These are phyloP conservation scores for Durusdinium trenchii DNA, from an alignment of 73 alveolate species.

Conservation along the genomic window DNA sequence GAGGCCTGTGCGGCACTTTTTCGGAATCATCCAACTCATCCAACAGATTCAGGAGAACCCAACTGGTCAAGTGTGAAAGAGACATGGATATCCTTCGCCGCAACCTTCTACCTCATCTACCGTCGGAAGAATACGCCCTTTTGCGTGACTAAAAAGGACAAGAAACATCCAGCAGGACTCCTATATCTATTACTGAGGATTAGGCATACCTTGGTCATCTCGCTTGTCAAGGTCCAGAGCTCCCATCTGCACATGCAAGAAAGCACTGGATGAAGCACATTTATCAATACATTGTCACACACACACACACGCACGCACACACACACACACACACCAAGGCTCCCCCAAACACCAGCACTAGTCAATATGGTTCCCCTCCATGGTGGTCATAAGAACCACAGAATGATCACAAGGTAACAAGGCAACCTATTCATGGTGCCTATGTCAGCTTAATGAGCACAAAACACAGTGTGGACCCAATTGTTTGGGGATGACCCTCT, in stretches of 20 bases:
- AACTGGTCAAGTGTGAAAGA: not conserved
- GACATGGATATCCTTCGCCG: not conserved
- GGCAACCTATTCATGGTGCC: too few species aligned
- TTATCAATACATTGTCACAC: not conserved
- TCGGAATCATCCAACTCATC: not conserved
- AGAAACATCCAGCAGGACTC: not conserved
- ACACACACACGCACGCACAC: not conserved
- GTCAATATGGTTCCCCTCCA: not conserved
- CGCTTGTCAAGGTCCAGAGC: not conserved
- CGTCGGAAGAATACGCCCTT: not conserved
- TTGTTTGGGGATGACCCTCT: too few species aligned
- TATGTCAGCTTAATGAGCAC: too few species aligned
- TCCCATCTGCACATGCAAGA: conserved; percentile 3
- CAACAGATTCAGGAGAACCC: not conserved
- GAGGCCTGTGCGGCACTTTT: conserved; percentile 28
- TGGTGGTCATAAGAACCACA: not conserved
- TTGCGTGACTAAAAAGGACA: not conserved
- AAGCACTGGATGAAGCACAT: not conserved
- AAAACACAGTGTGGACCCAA: too few species aligned
- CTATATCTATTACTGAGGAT: not conserved
- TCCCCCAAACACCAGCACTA: not conserved
- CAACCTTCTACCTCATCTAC: not conserved
- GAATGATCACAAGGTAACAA: not conserved
- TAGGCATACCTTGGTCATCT: conserved; percentile 40
- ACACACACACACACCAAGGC: not conserved